Evolutionary conservation across 2,329 filamentous ascomycete genomes (phyloP).

Genomic region (Aspergillus carbonarius): DNA sequence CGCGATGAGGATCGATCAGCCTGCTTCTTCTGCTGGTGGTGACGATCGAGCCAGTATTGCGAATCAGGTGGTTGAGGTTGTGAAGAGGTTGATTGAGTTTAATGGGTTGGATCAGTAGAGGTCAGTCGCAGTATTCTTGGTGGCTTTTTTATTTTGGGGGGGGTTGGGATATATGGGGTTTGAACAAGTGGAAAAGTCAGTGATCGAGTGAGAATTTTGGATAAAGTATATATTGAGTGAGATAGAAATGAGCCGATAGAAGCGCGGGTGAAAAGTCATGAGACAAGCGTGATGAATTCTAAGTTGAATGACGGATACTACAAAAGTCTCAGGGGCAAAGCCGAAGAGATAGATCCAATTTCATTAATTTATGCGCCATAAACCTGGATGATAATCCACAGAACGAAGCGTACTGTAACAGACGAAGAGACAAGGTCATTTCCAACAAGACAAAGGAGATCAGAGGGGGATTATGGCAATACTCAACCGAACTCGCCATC

Average conservation of each 20-base stretch:
- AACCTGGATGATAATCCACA: slow-evolving; percentile 24
- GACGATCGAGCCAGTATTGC: slow-evolving; percentile 20
- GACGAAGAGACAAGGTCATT: slow-evolving; percentile 15
- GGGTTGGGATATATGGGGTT: not conserved
- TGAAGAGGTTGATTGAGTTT: slow-evolving; percentile 79
- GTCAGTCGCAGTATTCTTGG: too few relatives aligned
- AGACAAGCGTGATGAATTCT: not conserved
- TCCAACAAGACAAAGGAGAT: slow-evolving; percentile 9
- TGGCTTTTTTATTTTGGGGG: too few relatives aligned
- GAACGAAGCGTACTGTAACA: slow-evolving; percentile 18
- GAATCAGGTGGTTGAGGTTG: slow-evolving; percentile 66
- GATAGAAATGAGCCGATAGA: not conserved
- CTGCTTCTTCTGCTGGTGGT: slow-evolving; percentile 54
- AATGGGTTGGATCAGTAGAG: slow-evolving; percentile 71
- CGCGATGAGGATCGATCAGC: slow-evolving; percentile 75
- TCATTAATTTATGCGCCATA: slow-evolving; percentile 20
- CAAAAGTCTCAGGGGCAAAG: not conserved
- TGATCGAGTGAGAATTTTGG: not conserved
- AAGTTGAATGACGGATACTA: too few relatives aligned
- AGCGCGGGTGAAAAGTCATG: not conserved
- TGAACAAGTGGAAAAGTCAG: not conserved
- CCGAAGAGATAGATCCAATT: slow-evolving; percentile 20
- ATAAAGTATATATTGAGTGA: not conserved
- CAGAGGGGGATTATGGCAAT: slow-evolving; percentile 5
- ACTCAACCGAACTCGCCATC: slow-evolving; percentile 1